Base-by-base conservation (phyloP, 2,329 filamentous ascomycete species). In the Pseudogymnoascus pannorum region DNA sequence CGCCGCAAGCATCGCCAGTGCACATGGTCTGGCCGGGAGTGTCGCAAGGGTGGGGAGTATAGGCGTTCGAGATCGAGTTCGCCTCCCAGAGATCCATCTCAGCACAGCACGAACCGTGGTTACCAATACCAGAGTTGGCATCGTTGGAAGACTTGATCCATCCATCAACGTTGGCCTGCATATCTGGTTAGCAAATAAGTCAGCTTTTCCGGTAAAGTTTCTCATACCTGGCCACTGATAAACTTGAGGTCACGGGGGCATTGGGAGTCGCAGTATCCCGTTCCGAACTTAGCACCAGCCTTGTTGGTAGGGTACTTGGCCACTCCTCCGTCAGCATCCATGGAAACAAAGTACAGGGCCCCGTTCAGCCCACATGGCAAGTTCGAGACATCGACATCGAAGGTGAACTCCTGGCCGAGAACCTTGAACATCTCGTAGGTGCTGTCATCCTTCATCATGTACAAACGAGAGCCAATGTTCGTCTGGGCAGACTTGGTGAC, bases 21-120 rank as follows among this genome's bases (percentile, higher is more conserved):
- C 80, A 84, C 63, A 77, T 75, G 57, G 71, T 72, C 59, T 78
- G 75, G 60, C 75, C 76, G 7, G 72, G 67, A 31, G 72, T 72
- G 59, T 75, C 74, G 74, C 83, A 85, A 51, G 79, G 76, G 71
- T 86, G 83, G 29, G 83, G 82, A 7, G 84, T 87, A 64, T 78
- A 76, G 33, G 83, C 83, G 22, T 76, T 78, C 11, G 83, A 79
- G 66, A 84, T 77, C 59, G 75, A 79, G 75, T 87, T 86, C 60
- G 83, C 82, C 72, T 87, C 83, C 83, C 83, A 86, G 70, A 86
- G 79, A 67, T 88, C 86, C 80, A 89, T 85, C 73, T 88, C 86
- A 44, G 80, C 75, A 72, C 86, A 88, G 79, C 86, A 88, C 38
- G 84, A 77, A 64, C 86, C 86, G 58, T 79, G 75, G 44, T 73